phyloP scores from a whole-genome alignment of 1,139 yeast genomes.

The Geotrichum fermentans region DNA sequence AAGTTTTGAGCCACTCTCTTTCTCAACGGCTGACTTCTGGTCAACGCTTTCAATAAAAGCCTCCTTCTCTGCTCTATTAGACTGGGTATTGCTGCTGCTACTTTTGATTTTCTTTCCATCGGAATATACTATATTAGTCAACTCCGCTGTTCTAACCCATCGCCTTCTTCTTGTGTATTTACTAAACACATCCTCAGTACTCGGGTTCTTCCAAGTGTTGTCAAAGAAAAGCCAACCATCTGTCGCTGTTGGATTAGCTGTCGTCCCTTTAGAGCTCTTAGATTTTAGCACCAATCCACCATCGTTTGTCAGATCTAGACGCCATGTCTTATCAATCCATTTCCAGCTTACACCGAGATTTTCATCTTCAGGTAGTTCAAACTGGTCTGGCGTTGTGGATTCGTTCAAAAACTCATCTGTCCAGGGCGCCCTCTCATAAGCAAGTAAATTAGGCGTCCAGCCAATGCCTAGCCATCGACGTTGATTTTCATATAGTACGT shows the following conservation, averaged over 20 bases:
- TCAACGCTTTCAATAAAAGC: too few species aligned
- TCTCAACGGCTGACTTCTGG: too few species aligned
- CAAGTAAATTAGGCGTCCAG: slow-evolving; percentile 87
- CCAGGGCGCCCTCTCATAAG: slow-evolving; percentile 95
- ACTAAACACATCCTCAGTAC: slow-evolving; percentile 80
- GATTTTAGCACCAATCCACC: slow-evolving; percentile 49
- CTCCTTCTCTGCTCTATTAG: too few species aligned
- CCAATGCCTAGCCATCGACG: slow-evolving; percentile 97
- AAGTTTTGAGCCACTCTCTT: too few species aligned
- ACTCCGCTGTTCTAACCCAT: slow-evolving; percentile 93
- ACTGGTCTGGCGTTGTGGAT: slow-evolving; percentile 67
- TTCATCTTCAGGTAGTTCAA: slow-evolving; percentile 72
- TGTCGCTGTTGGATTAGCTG: slow-evolving; percentile 70
- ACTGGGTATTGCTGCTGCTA: too few species aligned
- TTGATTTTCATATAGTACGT: slow-evolving; percentile 91
- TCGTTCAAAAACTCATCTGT: slow-evolving; percentile 93
- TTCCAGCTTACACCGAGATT: slow-evolving; percentile 64
- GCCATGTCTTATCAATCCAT: slow-evolving; percentile 93
- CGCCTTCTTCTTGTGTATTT: slow-evolving; percentile 91
- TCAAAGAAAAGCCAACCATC: slow-evolving; percentile 88
- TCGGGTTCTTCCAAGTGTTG: slow-evolving; percentile 89
- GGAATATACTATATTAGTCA: too few species aligned
- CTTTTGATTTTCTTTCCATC: too few species aligned
- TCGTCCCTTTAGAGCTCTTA: slow-evolving; percentile 50
- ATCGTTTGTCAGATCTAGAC: slow-evolving; percentile 81